These are phyloP conservation scores for Neurospora sp. DNA, from an alignment of 495 filamentous ascomycete genomes.

Conservation along the genomic window DNA sequence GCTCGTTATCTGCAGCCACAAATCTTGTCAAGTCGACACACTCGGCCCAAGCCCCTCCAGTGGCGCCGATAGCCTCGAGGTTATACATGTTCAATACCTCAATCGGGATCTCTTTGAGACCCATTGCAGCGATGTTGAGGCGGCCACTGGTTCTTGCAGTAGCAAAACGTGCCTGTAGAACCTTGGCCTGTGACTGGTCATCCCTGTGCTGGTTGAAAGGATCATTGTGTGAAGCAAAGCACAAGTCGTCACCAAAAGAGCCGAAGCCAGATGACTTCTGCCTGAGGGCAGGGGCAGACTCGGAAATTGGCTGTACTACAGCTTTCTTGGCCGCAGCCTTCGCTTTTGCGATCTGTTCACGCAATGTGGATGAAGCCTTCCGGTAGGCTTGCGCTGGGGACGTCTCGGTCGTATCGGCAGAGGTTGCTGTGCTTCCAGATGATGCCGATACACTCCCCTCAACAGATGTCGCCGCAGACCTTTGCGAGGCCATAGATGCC, in stretches of 20 bases:
- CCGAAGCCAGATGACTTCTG: constrained; percentile 34
- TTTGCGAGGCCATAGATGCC: constrained; percentile 29
- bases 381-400: constrained; percentile 27
- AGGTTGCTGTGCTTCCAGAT: constrained; percentile 26
- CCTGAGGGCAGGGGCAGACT: constrained; percentile 16
- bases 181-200: constrained; percentile 46
- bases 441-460: constrained; percentile 29
- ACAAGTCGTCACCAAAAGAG: constrained; percentile 40
- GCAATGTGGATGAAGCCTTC: constrained; percentile 70
- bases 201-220: constrained; percentile 59
- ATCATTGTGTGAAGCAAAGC: constrained; percentile 44
- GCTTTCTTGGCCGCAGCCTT: constrained; percentile 67
- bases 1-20: constrained; percentile 85
- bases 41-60: constrained; percentile 72
- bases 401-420: constrained; percentile 27
- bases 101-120: constrained; percentile 65
- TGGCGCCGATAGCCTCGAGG: constrained; percentile 42
- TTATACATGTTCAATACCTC: constrained; percentile 91
- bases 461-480: constrained; percentile 40
- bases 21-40: constrained; percentile 85
- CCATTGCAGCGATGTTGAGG: constrained; percentile 83
- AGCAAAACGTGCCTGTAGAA: constrained; percentile 66
- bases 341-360: constrained; percentile 88
- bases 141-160: constrained; percentile 68
- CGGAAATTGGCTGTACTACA: constrained; percentile 32